A percentile compares a stretch with the other conserved stretches of the same genome.
Conservation (phyloP, 257 asterid genomes). For the Petunia axillaris region DNA sequence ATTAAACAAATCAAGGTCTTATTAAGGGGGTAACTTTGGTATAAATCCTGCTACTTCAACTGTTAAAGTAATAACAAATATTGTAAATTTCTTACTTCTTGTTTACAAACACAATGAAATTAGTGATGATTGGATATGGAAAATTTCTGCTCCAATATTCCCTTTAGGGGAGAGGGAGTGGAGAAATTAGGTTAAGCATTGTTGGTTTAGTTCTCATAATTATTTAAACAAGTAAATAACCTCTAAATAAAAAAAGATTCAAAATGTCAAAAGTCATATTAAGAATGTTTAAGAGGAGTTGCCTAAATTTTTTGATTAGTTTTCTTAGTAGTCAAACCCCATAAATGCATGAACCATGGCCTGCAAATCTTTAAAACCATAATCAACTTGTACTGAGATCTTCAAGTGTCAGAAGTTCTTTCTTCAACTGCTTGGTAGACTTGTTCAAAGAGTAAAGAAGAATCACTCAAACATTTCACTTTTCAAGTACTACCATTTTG, state of each 20-base stretch:
- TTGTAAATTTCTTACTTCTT: no score
- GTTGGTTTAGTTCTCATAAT: not conserved
- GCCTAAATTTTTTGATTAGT: not conserved
- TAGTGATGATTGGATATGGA: not conserved
- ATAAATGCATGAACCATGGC: slow-evolving; percentile 20
- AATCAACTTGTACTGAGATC: slow-evolving; percentile 4
- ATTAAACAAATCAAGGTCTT: not conserved
- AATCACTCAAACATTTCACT: not conserved
- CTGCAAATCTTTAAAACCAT: slow-evolving; percentile 6
- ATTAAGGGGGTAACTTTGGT: not conserved
- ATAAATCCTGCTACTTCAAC: not conserved
- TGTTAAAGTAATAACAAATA: no score
- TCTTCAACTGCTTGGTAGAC: not conserved
- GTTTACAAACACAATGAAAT: no score
- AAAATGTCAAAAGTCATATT: not conserved
- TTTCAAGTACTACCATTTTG: slow-evolving; percentile 4
- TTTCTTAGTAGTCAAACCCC: not conserved
- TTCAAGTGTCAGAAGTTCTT: not conserved
- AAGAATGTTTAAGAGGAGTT: not conserved
- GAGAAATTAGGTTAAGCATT: not conserved
- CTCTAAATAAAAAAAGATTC: not conserved
- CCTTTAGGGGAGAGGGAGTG: not conserved
- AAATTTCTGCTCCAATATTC: not conserved
- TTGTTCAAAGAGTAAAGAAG: not conserved
- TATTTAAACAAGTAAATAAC: not conserved